A percentile compares a stretch with the other conserved stretches of the same genome.
Evolutionary conservation across 75 land plant genomes (phyloP).

Genomic region (Adiantum capillusveneris): DNA sequence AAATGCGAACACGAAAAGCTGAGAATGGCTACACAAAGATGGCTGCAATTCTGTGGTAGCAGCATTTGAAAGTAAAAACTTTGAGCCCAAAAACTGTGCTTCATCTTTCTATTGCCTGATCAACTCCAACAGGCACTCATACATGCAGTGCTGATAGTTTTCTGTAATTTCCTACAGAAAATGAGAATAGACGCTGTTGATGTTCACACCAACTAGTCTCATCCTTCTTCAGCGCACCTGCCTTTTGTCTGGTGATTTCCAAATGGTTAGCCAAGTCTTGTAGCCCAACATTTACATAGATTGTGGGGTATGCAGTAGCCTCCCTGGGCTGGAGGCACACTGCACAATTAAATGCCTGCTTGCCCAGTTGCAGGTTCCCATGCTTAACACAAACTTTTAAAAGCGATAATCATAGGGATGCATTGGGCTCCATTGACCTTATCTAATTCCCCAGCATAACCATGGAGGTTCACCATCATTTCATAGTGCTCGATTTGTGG

Average conservation of each 20-base stretch:
- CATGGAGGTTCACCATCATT: not conserved
- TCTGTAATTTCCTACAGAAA: not conserved
- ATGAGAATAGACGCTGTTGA: not conserved
- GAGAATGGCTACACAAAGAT: not conserved
- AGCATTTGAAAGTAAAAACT: not conserved
- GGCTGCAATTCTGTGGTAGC: not conserved
- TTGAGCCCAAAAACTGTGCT: not conserved
- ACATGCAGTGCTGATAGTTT: not conserved
- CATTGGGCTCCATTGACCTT: not conserved
- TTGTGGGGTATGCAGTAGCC: not conserved
- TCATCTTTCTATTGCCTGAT: not conserved
- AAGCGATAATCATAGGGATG: not conserved
- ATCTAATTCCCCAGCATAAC: not conserved
- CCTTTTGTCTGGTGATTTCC: not conserved
- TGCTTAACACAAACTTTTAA: not conserved
- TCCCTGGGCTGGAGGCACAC: not conserved
- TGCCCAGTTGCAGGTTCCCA: constrained; percentile 1
- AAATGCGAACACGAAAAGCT: not conserved
- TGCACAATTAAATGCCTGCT: not conserved
- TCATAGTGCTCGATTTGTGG: not conserved
- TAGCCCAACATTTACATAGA: not conserved
- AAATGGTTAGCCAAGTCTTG: not conserved
- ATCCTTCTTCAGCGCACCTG: constrained; percentile 27
- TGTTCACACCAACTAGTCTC: constrained; percentile 22
- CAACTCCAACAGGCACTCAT: not conserved